Evolutionary conservation across 1,139 yeast species (phyloP).

Genomic region (Hansenula anomala): DNA sequence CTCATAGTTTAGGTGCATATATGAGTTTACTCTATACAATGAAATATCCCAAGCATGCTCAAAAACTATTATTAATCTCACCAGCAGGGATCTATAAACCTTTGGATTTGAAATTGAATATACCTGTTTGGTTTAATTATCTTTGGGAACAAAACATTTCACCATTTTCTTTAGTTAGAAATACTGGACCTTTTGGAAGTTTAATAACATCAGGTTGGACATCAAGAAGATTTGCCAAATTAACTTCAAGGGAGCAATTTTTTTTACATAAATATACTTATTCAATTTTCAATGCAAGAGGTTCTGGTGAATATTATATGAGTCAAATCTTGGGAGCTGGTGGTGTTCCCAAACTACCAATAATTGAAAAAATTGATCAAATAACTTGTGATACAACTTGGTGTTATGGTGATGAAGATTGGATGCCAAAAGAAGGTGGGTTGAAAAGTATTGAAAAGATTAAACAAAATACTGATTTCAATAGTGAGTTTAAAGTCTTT

Average conservation of each 20-base stretch:
- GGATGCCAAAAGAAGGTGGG: slow-evolving; percentile 47
- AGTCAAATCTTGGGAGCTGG: slow-evolving; percentile 69
- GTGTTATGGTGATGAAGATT: slow-evolving; percentile 72
- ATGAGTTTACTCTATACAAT: slow-evolving; percentile 70
- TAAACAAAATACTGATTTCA: slow-evolving; percentile 9
- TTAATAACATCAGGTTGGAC: slow-evolving; percentile 78
- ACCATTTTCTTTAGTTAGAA: slow-evolving; percentile 63
- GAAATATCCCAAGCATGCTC: slow-evolving; percentile 58
- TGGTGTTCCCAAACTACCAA: slow-evolving; percentile 64
- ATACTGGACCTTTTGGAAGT: slow-evolving; percentile 63
- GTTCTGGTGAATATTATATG: slow-evolving; percentile 74
- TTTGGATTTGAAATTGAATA: slow-evolving; percentile 36
- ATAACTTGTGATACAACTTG: slow-evolving; percentile 52
- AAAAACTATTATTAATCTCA: slow-evolving; percentile 67
- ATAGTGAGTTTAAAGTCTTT: slow-evolving; percentile 37
- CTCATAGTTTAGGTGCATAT: slow-evolving; percentile 94
- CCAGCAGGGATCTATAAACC: slow-evolving; percentile 66
- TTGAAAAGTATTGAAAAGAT: slow-evolving; percentile 26
- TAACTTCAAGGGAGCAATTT: slow-evolving; percentile 35
- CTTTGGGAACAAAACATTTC: slow-evolving; percentile 71
- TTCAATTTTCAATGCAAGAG: slow-evolving; percentile 64
- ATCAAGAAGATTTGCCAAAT: slow-evolving; percentile 54
- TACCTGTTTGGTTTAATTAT: slow-evolving; percentile 60
- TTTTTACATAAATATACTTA: slow-evolving; percentile 62
- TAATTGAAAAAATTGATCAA: slow-evolving; percentile 45